Evolutionary conservation across 352 stramenopile species (phyloP).

Genomic region (Pythium graminicola): DNA sequence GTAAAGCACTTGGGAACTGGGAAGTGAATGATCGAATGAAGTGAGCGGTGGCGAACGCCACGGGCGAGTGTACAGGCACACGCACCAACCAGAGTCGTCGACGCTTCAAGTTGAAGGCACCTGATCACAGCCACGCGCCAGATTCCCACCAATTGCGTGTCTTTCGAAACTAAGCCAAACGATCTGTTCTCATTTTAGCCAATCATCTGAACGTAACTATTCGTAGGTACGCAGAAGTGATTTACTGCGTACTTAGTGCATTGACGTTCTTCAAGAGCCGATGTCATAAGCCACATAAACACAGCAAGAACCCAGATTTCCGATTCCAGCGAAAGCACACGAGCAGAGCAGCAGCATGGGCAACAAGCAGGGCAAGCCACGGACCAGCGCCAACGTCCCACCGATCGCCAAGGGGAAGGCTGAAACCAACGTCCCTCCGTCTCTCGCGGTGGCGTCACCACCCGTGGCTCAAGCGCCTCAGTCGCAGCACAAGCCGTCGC

Average conservation of each 20-base stretch:
- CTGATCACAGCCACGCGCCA: background rate
- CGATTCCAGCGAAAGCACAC: background rate
- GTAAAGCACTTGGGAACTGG: background rate
- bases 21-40: slow-evolving; percentile 4
- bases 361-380: slow-evolving; percentile 76
- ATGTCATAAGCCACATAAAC: background rate
- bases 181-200: background rate
- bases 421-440: background rate
- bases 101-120: background rate
- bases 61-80: slow-evolving; percentile 2
- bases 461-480: slow-evolving; percentile 1
- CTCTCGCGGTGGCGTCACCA: background rate
- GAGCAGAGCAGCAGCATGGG: slow-evolving; percentile 32
- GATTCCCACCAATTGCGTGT: background rate
- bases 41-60: background rate
- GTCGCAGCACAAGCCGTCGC: slow-evolving; percentile 13
- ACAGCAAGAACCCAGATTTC: slow-evolving; percentile 5
- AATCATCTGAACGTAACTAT: background rate
- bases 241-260: background rate
- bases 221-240: background rate
- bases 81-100: background rate
- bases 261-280: background rate
- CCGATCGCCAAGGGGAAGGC: background rate
- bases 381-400: slow-evolving; percentile 18
- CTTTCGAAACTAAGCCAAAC: background rate